Evolutionary conservation across 768 basidiomycete genomes (phyloP).

Genomic region (Phaffia tasmanica): DNA sequence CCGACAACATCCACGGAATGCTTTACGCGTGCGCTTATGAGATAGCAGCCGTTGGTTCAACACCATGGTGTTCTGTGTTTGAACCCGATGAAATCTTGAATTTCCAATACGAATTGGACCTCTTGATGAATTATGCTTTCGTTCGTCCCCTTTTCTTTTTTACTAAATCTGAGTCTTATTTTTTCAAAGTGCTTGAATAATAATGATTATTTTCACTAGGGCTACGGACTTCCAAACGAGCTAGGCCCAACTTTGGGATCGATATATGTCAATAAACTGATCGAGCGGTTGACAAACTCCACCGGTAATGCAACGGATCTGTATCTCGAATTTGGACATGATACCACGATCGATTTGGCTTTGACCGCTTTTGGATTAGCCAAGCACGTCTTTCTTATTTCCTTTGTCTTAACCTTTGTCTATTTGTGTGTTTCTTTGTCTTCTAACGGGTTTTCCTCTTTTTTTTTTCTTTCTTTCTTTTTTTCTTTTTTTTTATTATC

Average conservation of each 20-base stretch:
- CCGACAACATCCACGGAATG: conserved; percentile 40
- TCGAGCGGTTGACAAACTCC: conserved; percentile 41
- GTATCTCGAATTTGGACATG: conserved; percentile 44
- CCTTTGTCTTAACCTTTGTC: neutral
- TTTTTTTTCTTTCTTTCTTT: neutral
- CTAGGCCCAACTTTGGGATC: conserved; percentile 41
- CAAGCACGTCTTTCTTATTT: conserved; percentile 32
- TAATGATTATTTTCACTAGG: neutral
- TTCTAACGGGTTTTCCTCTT: neutral
- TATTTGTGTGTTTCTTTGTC: too few relatives aligned
- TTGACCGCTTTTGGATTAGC: conserved; percentile 41
- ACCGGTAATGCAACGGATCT: conserved; percentile 35
- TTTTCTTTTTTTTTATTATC: neutral
- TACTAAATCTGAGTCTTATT: neutral
- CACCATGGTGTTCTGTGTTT: conserved; percentile 44
- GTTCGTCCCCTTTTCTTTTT: conserved; percentile 27
- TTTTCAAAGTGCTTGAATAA: neutral
- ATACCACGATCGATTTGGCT: conserved; percentile 41
- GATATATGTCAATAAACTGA: conserved; percentile 41
- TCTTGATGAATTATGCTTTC: conserved; percentile 34
- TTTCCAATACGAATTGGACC: conserved; percentile 43
- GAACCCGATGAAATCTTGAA: conserved; percentile 36
- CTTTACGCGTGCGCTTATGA: conserved; percentile 44
- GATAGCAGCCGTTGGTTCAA: conserved; percentile 37
- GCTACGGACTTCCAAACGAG: conserved; percentile 36